Evolutionary conservation across 139 green algal species (phyloP).

Genomic region (Limnomonas spitsbergensis): DNA sequence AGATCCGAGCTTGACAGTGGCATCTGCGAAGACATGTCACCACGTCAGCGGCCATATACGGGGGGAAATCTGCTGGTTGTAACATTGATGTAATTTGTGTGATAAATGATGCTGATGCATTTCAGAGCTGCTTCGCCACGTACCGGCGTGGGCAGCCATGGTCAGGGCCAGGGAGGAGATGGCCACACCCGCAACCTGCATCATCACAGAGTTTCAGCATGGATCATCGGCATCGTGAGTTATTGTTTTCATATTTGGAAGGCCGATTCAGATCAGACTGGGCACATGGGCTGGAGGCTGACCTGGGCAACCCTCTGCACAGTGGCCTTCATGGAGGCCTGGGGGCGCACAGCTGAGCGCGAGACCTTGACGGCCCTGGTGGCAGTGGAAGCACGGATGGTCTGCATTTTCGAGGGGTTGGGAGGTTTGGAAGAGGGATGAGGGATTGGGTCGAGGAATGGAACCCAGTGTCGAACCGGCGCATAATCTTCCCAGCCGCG

Average conservation of each 20-base stretch:
- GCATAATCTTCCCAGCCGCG: no score
- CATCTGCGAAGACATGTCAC: slow-evolving; percentile 16
- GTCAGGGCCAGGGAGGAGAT: slow-evolving; percentile 70
- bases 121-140: background rate
- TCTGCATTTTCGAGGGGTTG: slow-evolving; percentile 19
- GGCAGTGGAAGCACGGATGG: slow-evolving; percentile 9
- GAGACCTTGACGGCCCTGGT: slow-evolving; percentile 3
- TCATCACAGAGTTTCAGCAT: no score
- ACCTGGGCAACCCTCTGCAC: slow-evolving; percentile 21
- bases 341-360: slow-evolving; percentile 18
- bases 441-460: no score
- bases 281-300: no score
- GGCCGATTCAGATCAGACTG: no score
- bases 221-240: no score
- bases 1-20: slow-evolving; percentile 78
- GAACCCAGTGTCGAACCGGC: no score
- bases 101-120: no score
- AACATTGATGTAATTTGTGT: no score
- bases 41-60: background rate
- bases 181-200: slow-evolving; percentile 57
- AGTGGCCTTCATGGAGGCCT: slow-evolving; percentile 32
- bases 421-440: no score
- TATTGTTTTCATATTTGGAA: no score
- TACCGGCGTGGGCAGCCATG: slow-evolving; percentile 60
- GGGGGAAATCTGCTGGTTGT: background rate